Percentiles rank a stretch among this genome's conserved stretches.
Evolutionary conservation across 2,329 filamentous ascomycete species (phyloP).

Genomic region (Xylariaceae sp.): DNA sequence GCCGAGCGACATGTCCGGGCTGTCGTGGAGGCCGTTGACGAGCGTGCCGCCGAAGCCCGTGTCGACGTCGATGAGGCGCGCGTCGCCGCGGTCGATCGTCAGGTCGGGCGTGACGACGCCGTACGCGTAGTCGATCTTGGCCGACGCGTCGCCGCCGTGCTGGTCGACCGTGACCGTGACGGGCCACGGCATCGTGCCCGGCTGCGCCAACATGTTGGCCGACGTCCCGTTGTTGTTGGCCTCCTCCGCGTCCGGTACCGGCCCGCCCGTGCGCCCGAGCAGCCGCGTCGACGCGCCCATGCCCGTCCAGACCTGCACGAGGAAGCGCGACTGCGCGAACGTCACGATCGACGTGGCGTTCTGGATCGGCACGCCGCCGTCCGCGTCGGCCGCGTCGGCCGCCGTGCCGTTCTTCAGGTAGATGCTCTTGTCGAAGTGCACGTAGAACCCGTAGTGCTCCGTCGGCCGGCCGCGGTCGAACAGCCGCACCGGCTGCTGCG

Average conservation of each 20-base stretch:
- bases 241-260: slow-evolving; percentile 9
- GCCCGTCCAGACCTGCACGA: slow-evolving; percentile 60
- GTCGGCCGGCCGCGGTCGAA: slow-evolving; percentile 73
- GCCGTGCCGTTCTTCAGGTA: slow-evolving; percentile 49
- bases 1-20: slow-evolving; percentile 39
- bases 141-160: slow-evolving; percentile 47
- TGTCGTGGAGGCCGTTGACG: slow-evolving; percentile 41
- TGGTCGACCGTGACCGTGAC: slow-evolving; percentile 54
- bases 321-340: slow-evolving; percentile 53
- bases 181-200: slow-evolving; percentile 57
- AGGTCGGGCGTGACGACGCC: slow-evolving; percentile 37
- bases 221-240: slow-evolving; percentile 12
- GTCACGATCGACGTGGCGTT: slow-evolving; percentile 51
- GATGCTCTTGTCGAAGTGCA: slow-evolving; percentile 80
- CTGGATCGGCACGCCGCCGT: slow-evolving; percentile 45
- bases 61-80: slow-evolving; percentile 40
- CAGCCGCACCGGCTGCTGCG: slow-evolving; percentile 72
- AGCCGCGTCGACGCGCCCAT: slow-evolving; percentile 36
- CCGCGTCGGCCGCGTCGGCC: slow-evolving; percentile 36
- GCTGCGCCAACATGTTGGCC: slow-evolving; percentile 26
- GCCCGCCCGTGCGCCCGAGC: slow-evolving; percentile 16
- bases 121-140: slow-evolving; percentile 50
- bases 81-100: slow-evolving; percentile 35
- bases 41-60: slow-evolving; percentile 42
- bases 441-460: slow-evolving; percentile 93